Percentiles rank a stretch among this genome's conserved stretches.
Evolutionary conservation across 2,329 filamentous ascomycete species (phyloP).

Genomic region (Epichloe uncinata): DNA sequence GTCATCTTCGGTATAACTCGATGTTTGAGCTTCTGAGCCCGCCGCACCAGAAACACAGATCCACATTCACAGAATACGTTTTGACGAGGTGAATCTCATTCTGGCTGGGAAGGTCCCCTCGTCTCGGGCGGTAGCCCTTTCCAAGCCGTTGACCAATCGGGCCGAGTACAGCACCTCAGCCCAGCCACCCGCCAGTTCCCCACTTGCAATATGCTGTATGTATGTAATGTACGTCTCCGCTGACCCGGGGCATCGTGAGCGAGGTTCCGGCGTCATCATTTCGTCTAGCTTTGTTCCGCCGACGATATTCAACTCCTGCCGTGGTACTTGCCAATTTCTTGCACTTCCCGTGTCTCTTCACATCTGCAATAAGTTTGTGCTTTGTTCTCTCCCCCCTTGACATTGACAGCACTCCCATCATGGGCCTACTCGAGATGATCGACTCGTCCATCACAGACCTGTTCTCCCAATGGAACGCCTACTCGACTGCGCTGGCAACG

Average conservation of each 20-base stretch:
- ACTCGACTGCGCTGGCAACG: slow-evolving; percentile 58
- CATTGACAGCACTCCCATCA: slow-evolving; percentile 8
- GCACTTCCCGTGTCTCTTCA: not conserved
- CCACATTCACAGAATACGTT: too few relatives aligned
- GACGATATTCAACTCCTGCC: not conserved
- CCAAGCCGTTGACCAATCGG: too few relatives aligned
- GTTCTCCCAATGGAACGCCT: slow-evolving; percentile 68
- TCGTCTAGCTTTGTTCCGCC: not conserved
- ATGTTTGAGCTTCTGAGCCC: too few relatives aligned
- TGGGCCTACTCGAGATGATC: slow-evolving; percentile 43
- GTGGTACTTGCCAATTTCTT: not conserved
- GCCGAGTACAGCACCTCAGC: too few relatives aligned
- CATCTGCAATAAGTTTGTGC: not conserved
- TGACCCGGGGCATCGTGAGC: not conserved
- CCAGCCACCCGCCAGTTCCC: not conserved
- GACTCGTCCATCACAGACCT: slow-evolving; percentile 58
- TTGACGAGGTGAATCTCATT: too few relatives aligned
- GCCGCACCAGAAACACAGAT: too few relatives aligned
- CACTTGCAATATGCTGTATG: too few relatives aligned
- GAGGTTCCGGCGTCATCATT: not conserved
- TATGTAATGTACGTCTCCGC: too few relatives aligned
- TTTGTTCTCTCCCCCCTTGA: not conserved
- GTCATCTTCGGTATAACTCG: too few relatives aligned
- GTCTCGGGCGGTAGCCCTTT: too few relatives aligned
- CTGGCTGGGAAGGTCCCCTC: too few relatives aligned